Evolutionary conservation across 345 rosid genomes (phyloP).

Genomic region (Pistacia atlantica): DNA sequence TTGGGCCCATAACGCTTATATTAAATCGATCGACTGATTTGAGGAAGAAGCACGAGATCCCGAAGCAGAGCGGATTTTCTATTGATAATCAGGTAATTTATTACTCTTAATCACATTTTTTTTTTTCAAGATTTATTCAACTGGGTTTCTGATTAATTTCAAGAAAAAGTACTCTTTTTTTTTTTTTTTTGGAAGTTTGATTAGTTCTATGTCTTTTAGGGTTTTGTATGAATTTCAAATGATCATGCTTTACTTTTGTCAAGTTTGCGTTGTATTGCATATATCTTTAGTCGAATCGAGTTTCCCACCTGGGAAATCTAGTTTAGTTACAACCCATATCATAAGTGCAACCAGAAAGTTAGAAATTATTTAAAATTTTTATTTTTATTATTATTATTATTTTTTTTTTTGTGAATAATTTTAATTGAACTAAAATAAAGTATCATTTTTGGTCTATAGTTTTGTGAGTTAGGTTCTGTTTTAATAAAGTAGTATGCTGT

Average conservation of each 20-base stretch:
- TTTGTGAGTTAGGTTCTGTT: not conserved
- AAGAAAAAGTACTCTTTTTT: not conserved
- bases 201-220: not conserved
- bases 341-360: not conserved
- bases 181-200: not conserved
- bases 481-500: not conserved
- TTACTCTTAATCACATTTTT: not conserved
- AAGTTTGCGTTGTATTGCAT: not conserved
- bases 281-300: not conserved
- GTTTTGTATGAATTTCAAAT: not conserved
- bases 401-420: not conserved
- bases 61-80: not conserved
- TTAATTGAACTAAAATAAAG: no score
- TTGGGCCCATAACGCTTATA: not conserved
- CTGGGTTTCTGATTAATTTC: not conserved
- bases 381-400: not conserved
- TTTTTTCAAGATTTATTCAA: not conserved
- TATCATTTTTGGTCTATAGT: not conserved
- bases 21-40: not conserved
- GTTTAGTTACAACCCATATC: not conserved
- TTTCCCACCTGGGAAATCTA: conserved; percentile 10
- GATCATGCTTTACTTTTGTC: not conserved
- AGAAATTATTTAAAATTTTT: not conserved
- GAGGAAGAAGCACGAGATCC: not conserved
- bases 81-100: not conserved